A percentile compares a stretch with the other conserved stretches of the same genome.
Evolutionary conservation across 176 grass and related monocot genomes (phyloP).

Genomic region (Elymus sibiricus): DNA sequence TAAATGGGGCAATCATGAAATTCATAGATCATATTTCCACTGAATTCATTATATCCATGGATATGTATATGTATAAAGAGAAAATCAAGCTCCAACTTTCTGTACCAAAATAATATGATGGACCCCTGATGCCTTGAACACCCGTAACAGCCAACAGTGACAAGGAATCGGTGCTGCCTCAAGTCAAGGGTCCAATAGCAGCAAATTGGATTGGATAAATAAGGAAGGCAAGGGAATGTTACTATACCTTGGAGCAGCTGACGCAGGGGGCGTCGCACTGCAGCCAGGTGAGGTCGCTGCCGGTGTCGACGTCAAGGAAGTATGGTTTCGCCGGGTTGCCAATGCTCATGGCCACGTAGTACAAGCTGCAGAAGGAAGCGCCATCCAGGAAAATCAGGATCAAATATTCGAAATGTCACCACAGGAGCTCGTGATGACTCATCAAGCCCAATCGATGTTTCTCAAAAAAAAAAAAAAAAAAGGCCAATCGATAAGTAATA

Average conservation of each 20-base stretch:
- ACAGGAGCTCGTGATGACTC: background rate
- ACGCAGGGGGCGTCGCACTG: slow-evolving; percentile 96
- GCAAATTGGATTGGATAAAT: background rate
- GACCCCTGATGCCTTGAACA: background rate
- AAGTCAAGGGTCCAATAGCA: background rate
- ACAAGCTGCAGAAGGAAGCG: slow-evolving; percentile 47
- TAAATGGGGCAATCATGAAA: background rate
- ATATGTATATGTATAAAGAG: background rate
- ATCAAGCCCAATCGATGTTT: background rate
- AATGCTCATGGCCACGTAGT: slow-evolving; percentile 82
- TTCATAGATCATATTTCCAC: background rate
- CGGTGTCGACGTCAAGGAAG: slow-evolving; percentile 93
- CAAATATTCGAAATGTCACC: background rate
- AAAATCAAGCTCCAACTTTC: background rate
- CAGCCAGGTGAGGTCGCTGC: slow-evolving; percentile 97
- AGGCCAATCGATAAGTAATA: background rate
- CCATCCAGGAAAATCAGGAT: background rate
- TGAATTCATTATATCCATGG: background rate
- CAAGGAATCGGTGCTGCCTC: background rate
- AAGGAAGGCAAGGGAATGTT: background rate
- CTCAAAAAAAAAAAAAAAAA: too few relatives aligned
- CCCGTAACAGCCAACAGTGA: background rate
- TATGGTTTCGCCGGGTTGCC: slow-evolving; percentile 83
- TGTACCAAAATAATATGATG: background rate
- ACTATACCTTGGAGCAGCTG: slow-evolving; percentile 69